Evolutionary conservation across 2,329 filamentous ascomycete species (phyloP), one percentile per base, ranked within the genome.

Genomic region (Trichoderma hamatum): DNA sequence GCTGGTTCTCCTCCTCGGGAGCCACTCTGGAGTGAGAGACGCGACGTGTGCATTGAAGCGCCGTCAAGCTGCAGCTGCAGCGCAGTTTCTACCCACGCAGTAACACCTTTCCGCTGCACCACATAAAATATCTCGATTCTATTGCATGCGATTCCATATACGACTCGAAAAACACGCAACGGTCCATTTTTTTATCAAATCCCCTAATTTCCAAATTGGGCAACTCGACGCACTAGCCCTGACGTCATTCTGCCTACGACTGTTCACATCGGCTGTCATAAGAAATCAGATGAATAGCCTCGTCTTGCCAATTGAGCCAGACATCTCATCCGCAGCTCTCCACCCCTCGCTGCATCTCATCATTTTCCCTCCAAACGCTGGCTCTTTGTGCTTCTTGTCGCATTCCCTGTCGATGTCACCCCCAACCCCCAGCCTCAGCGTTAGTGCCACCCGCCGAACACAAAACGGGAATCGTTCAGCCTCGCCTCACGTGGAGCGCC

Each of bases 401-500:
- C 28, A 32, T 16, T 58, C 54, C 63, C 63, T 51, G 63, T 55
- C 54, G 9, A 66, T 59, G 52, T 39, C 32, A 26, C 34, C 61
- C 54, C 63, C 52, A 24, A 26, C 34, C 61, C 54, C 63, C 52
- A 24, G 63, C 49, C 54, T 59, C 21, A 58, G 30, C 63, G 36
- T 24, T 36, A 56, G 63, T 36, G 58, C 63, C 63, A 66, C 54
- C 58, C 28, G 39, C 34, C 43, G n/a, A 62, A 54, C 56, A 61
- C 66, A 46, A 52, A 62, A 61, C 32, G 36, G 58, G 66, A 70
- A 58, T 60, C 64, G 68, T 75, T 49, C 72, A 75, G 76, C 73
- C 72, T 77, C 76, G 74, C 73, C 71, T 76, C 74, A 77, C 74
- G 73, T 78, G 76, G 72, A 74, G 69, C 39, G 70, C 69, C 71